Evolutionary conservation across 225 moss, liverwort and hornwort species (phyloP), one percentile per base, ranked within the genome.

Genomic region (Takakia lepidozioides): DNA sequence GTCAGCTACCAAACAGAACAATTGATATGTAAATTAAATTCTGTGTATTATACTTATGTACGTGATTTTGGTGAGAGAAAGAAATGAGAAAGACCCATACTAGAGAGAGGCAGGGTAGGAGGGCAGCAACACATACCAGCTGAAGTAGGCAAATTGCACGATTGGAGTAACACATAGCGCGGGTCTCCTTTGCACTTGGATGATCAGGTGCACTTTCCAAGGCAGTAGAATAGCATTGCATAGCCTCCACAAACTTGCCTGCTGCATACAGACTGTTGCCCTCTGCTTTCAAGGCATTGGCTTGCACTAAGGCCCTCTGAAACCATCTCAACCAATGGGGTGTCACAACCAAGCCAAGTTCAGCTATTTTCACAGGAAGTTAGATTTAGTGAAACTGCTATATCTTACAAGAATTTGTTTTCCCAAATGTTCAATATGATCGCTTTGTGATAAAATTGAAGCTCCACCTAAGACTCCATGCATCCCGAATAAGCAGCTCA

Each of bases 71-170:
- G n/a, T n/a, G n/a, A n/a, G n/a, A n/a, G n/a, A n/a, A n/a, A n/a
- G n/a, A n/a, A n/a, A n/a, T n/a, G n/a, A n/a, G n/a, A n/a, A n/a
- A n/a, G n/a, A n/a, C n/a, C n/a, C n/a, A n/a, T n/a, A n/a, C n/a
- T n/a, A n/a, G n/a, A n/a, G n/a, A n/a, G n/a, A n/a, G n/a, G n/a
- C n/a, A n/a, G n/a, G n/a, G n/a, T n/a, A n/a, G n/a, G n/a, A n/a
- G n/a, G n/a, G n/a, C n/a, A n/a, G n/a, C n/a, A n/a, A n/a, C n/a
- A n/a, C n/a, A 52, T 67, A 80, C 79, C 70, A 74, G 34, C 38
- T 81, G 72, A 48, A 81, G 66, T 51, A 73, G 78, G 42, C 93
- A 93, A 44, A 83, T 80, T 37, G 88, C 82, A 51, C 88, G 77
- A 61, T 93, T 93, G 44, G 78, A 81, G 55, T 78, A 62, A 35